phyloP scores from a whole-genome alignment of 2,329 filamentous ascomycete genomes.

The Lasiodiplodia theobromae region DNA sequence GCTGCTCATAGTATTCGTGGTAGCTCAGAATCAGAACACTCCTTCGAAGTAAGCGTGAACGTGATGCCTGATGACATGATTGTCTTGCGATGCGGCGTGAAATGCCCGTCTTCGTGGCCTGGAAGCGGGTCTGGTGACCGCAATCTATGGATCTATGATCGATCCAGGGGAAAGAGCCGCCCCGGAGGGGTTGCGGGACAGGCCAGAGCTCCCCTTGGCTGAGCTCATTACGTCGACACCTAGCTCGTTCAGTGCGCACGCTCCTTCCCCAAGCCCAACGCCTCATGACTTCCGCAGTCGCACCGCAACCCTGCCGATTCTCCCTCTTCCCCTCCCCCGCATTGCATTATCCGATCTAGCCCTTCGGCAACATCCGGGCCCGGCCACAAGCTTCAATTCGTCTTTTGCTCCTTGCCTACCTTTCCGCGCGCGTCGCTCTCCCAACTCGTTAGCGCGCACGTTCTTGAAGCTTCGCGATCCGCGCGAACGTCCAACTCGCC shows the following conservation, averaged over 20 bases:
- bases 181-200: not conserved
- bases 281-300: constrained; percentile 5
- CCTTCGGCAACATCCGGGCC: not conserved
- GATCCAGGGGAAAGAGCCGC: constrained; percentile 10
- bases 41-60: not conserved
- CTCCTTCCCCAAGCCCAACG: not conserved
- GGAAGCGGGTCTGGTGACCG: constrained; percentile 7
- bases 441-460: not conserved
- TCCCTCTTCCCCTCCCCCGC: not conserved
- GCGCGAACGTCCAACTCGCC: not conserved
- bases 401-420: not conserved
- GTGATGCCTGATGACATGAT: not conserved
- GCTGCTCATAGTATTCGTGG: not conserved
- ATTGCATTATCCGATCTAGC: not conserved
- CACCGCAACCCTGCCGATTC: not conserved
- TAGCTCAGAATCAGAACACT: not conserved
- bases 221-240: constrained; percentile 2
- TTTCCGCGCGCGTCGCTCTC: not conserved
- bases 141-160: not conserved
- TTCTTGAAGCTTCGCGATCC: not conserved
- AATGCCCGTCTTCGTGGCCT: not conserved
- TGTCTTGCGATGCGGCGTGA: not conserved
- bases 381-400: not conserved
- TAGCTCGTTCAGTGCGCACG: not conserved
- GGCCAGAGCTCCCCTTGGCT: constrained; percentile 10